Percentiles rank a stretch among this genome's conserved stretches.
phyloP scores from a whole-genome alignment of 345 rosid genomes.

The Adansonia digitata region DNA sequence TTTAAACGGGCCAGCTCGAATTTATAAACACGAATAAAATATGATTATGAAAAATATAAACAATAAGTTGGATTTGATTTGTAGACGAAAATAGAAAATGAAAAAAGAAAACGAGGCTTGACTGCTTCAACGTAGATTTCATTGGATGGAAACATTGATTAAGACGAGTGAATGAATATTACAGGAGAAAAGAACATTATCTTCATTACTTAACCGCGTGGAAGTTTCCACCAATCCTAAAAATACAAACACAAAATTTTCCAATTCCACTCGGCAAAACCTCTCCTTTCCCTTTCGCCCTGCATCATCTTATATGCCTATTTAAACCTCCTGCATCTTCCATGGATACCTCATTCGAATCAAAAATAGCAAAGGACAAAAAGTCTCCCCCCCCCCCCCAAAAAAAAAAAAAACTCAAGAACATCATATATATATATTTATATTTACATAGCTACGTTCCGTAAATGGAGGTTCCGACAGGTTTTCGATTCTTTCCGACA shows the following conservation, averaged over 20 bases:
- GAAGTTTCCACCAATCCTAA: slow-evolving; percentile 23
- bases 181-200: background rate
- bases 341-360: background rate
- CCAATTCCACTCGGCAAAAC: slow-evolving; percentile 58
- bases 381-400: too few species aligned
- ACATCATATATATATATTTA: too few species aligned
- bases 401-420: background rate
- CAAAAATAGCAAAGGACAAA: background rate
- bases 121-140: slow-evolving; percentile 34
- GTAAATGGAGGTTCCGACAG: slow-evolving; percentile 33
- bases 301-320: background rate
- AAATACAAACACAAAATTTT: slow-evolving; percentile 24
- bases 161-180: background rate
- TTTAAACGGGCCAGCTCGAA: too few species aligned
- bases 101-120: slow-evolving; percentile 9
- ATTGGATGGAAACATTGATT: background rate
- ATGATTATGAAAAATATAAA: too few species aligned
- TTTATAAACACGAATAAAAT: too few species aligned
- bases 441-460: slow-evolving; percentile 9
- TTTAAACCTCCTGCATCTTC: background rate
- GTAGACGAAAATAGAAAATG: background rate
- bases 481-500: slow-evolving; percentile 85
- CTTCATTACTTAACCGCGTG: slow-evolving; percentile 44
- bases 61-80: too few species aligned
- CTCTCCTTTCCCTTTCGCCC: too few species aligned